phyloP scores from a whole-genome alignment of 208 protist genomes.

The Leishmania arabica region DNA sequence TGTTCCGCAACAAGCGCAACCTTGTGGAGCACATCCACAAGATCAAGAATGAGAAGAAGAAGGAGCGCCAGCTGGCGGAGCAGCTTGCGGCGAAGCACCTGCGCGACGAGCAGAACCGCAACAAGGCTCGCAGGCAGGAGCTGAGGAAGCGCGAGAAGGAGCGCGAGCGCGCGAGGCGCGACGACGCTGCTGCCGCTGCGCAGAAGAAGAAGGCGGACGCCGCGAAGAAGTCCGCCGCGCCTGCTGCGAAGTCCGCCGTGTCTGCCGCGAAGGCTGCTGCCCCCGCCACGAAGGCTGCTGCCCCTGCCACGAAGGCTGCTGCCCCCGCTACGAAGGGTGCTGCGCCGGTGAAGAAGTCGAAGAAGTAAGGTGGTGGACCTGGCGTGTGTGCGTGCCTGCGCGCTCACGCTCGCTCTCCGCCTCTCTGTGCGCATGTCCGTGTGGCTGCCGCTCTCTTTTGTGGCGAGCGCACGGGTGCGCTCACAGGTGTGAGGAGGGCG shows the following conservation, averaged over 20 bases:
- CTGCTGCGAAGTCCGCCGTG: conserved; percentile 43
- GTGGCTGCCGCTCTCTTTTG: background rate
- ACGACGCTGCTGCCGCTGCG: conserved; percentile 56
- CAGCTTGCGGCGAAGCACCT: conserved; percentile 72
- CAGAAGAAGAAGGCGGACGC: conserved; percentile 46
- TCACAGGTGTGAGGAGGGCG: background rate
- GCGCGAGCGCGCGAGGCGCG: conserved; percentile 65
- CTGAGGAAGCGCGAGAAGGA: conserved; percentile 80
- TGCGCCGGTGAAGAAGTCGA: conserved; percentile 55
- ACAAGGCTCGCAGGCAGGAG: conserved; percentile 72
- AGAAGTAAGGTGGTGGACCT: conserved; percentile 22
- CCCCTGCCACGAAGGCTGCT: conserved; percentile 52
- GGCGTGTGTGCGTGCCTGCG: background rate
- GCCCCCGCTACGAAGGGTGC: conserved; percentile 28
- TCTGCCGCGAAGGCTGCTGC: conserved; percentile 63
- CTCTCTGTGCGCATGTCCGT: background rate
- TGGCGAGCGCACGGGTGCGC: background rate
- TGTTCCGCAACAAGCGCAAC: conserved; percentile 99
- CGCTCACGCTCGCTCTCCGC: background rate
- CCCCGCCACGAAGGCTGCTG: conserved; percentile 17
- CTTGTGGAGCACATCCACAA: conserved; percentile 99
- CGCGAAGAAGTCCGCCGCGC: conserved; percentile 54
- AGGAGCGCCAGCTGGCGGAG: conserved; percentile 95
- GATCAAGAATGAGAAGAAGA: conserved; percentile 96
- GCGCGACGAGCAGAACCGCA: conserved; percentile 76